These are phyloP conservation scores for Aaosphaeria arxii DNA, from an alignment of 2,329 filamentous ascomycete genomes.

Conservation along the genomic window DNA sequence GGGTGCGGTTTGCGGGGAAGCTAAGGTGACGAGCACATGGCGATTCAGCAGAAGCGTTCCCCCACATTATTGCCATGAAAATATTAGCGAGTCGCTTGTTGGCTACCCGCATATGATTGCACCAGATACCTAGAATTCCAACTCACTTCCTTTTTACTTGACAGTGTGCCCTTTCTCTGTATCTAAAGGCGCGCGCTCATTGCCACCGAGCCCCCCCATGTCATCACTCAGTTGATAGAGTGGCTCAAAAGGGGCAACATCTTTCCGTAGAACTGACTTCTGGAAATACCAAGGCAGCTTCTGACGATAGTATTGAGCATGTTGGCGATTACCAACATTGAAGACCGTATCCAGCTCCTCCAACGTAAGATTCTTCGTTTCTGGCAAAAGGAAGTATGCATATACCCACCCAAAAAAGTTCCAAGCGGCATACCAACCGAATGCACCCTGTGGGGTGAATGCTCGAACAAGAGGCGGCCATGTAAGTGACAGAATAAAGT, in stretches of 20 bases:
- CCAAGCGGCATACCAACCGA: conserved; percentile 56
- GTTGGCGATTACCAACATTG: conserved; percentile 23
- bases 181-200: neutral
- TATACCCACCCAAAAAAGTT: conserved; percentile 53
- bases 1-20: too few species aligned
- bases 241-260: conserved; percentile 24
- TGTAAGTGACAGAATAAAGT: conserved; percentile 52
- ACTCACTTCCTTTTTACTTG: too few species aligned
- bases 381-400: conserved; percentile 26
- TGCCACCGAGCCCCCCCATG: neutral
- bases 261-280: conserved; percentile 27
- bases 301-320: conserved; percentile 19
- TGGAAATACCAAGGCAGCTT: conserved; percentile 38
- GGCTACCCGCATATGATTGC: too few species aligned
- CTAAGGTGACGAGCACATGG: too few species aligned
- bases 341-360: conserved; percentile 31
- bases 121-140: too few species aligned
- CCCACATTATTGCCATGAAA: too few species aligned
- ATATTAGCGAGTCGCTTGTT: too few species aligned
- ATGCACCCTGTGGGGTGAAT: conserved; percentile 52
- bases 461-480: conserved; percentile 51
- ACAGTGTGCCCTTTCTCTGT: neutral
- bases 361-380: conserved; percentile 28
- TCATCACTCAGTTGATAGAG: conserved; percentile 20
- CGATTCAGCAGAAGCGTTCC: too few species aligned